Evolutionary conservation across 768 basidiomycete species (phyloP).

Genomic region (Exsudoporus frostii): DNA sequence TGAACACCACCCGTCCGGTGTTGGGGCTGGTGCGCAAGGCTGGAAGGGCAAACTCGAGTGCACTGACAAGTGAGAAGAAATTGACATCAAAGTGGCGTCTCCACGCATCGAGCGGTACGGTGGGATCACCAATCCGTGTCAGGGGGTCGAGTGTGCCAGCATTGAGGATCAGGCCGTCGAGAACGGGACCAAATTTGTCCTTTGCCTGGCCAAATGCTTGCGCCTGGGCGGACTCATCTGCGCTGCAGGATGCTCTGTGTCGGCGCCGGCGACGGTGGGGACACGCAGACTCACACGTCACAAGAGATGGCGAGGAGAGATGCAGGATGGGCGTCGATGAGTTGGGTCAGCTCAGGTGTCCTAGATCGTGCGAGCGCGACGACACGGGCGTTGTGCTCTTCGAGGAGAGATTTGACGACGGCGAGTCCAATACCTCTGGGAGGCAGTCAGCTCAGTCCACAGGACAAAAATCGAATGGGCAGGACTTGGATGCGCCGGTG

Average conservation of each 20-base stretch:
- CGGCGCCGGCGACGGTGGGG: neutral
- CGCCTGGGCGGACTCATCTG: constrained; percentile 53
- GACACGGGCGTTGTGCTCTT: constrained; percentile 62
- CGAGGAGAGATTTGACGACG: constrained; percentile 61
- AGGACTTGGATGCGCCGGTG: constrained; percentile 81
- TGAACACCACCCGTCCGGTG: constrained; percentile 70
- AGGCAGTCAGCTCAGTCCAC: constrained; percentile 2
- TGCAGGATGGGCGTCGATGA: constrained; percentile 38
- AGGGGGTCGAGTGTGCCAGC: constrained; percentile 78
- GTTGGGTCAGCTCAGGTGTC: constrained; percentile 58
- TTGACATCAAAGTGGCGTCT: constrained; percentile 78
- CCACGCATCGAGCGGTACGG: constrained; percentile 57
- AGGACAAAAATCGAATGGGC: neutral
- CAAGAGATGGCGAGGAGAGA: constrained; percentile 58
- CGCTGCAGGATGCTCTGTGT: constrained; percentile 37
- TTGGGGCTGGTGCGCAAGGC: constrained; percentile 56
- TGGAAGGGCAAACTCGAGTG: constrained; percentile 66
- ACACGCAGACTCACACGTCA: constrained; percentile 60
- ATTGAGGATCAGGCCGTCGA: constrained; percentile 78
- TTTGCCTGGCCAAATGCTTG: constrained; percentile 53
- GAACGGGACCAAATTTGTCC: constrained; percentile 54
- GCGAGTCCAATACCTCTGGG: constrained; percentile 77
- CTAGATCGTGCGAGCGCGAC: constrained; percentile 72
- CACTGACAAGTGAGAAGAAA: constrained; percentile 78
- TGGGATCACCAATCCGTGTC: constrained; percentile 50